phyloP scores from a whole-genome alignment of 768 basidiomycete genomes.

The Tulasnella sp. region DNA sequence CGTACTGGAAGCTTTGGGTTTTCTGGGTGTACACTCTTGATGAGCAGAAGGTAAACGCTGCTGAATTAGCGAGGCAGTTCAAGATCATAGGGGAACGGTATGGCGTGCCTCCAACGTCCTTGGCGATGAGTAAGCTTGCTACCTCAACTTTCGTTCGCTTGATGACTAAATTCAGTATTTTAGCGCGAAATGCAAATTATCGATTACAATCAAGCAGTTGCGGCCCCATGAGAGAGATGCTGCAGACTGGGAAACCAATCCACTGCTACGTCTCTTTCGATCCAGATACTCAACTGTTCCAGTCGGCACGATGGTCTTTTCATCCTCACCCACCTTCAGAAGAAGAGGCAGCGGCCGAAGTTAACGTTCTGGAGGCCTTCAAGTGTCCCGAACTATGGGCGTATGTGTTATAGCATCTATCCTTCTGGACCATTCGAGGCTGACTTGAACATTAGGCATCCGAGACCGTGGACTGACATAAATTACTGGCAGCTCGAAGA shows the following conservation, averaged over 20 bases:
- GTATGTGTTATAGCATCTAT: neutral
- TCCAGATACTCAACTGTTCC: neutral
- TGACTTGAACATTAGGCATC: neutral
- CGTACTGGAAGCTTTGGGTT: neutral
- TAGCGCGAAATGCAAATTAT: too few species aligned
- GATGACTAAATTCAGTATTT: neutral
- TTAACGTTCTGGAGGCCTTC: neutral
- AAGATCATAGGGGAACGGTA: neutral
- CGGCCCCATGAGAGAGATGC: neutral
- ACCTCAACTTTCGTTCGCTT: neutral
- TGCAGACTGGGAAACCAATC: neutral
- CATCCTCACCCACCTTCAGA: neutral
- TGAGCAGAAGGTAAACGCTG: neutral
- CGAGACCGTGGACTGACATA: too few species aligned
- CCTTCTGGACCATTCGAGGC: neutral
- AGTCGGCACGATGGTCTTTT: neutral
- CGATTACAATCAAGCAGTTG: too few species aligned
- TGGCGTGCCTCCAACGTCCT: neutral
- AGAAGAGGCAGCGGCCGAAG: neutral
- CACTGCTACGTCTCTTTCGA: neutral
- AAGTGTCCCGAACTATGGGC: neutral
- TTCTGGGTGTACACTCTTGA: neutral
- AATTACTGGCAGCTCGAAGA: neutral
- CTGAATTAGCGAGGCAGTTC: neutral
- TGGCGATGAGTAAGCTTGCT: neutral